These are phyloP conservation scores for Dorcoceras hygrometricum DNA, from an alignment of 257 asterid species.

Conservation along the genomic window DNA sequence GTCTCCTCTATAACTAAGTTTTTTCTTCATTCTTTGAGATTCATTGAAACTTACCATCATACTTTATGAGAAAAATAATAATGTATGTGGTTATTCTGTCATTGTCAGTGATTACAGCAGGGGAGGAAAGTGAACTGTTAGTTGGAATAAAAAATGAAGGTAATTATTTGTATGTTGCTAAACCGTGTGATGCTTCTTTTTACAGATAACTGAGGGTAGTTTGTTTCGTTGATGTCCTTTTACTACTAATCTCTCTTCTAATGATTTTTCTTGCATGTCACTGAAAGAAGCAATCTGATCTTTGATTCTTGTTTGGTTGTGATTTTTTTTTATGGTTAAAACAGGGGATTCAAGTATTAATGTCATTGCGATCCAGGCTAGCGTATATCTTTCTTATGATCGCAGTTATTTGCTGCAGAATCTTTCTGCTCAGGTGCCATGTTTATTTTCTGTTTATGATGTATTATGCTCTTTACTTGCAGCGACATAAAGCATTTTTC, in stretches of 20 bases:
- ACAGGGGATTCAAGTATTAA: constrained; percentile 72
- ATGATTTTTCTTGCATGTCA: too few species aligned
- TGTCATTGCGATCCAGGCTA: constrained; percentile 82
- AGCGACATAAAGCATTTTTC: too few species aligned
- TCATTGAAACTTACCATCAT: constrained; percentile 12
- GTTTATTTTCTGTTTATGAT: constrained; percentile 13
- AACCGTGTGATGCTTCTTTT: neutral
- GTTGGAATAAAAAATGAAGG: constrained; percentile 93
- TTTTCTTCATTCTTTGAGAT: neutral
- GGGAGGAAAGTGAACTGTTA: constrained; percentile 82
- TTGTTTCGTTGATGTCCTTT: neutral
- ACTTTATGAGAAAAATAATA: neutral
- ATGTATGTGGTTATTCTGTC: neutral
- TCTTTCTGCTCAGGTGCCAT: constrained; percentile 77
- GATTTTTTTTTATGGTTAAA: constrained; percentile 19
- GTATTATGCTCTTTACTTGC: too few species aligned
- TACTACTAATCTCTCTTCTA: neutral
- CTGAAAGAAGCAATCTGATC: constrained; percentile 15
- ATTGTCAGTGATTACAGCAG: constrained; percentile 68
- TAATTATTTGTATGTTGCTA: constrained; percentile 33
- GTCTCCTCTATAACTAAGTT: neutral
- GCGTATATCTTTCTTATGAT: constrained; percentile 79
- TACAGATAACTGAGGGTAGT: neutral
- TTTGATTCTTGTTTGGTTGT: neutral
- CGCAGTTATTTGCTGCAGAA: constrained; percentile 80